Evolutionary conservation across 2,329 filamentous ascomycete species (phyloP).

Genomic region (Phaeosphaeriaceae sp.): DNA sequence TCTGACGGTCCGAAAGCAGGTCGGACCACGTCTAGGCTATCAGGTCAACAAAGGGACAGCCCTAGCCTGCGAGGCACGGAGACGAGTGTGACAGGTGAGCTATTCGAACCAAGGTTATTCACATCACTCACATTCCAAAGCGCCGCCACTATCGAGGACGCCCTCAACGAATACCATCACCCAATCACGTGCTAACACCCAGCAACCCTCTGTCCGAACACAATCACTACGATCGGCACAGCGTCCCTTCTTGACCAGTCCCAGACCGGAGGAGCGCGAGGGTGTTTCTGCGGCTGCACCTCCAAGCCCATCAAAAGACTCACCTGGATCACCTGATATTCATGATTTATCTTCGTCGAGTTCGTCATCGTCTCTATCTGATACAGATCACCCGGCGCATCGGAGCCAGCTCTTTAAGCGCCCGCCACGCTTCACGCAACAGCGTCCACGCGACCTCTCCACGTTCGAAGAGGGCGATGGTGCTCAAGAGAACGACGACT

Average conservation of each 20-base stretch:
- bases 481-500: slow-evolving; percentile 55
- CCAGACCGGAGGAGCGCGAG: slow-evolving; percentile 20
- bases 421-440: slow-evolving; percentile 45
- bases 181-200: slow-evolving; percentile 42
- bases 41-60: slow-evolving; percentile 64
- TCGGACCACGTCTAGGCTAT: slow-evolving; percentile 62
- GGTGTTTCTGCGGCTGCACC: slow-evolving; percentile 10
- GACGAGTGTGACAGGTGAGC: slow-evolving; percentile 49
- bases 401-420: slow-evolving; percentile 55
- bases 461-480: slow-evolving; percentile 39
- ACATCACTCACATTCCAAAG: slow-evolving; percentile 17
- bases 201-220: slow-evolving; percentile 30
- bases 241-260: slow-evolving; percentile 27
- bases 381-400: slow-evolving; percentile 45
- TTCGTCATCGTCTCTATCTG: slow-evolving; percentile 42
- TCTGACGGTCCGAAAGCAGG: slow-evolving; percentile 31
- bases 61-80: slow-evolving; percentile 60
- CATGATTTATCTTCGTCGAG: slow-evolving; percentile 37
- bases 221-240: slow-evolving; percentile 35
- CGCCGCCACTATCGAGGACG: slow-evolving; percentile 51
- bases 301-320: slow-evolving; percentile 15
- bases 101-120: not conserved
- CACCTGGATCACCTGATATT: slow-evolving; percentile 28
- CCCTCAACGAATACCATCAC: slow-evolving; percentile 59
- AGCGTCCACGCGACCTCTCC: slow-evolving; percentile 34